Conservation (phyloP, 192 early-diverging fungal species). For the Backusella circina region DNA sequence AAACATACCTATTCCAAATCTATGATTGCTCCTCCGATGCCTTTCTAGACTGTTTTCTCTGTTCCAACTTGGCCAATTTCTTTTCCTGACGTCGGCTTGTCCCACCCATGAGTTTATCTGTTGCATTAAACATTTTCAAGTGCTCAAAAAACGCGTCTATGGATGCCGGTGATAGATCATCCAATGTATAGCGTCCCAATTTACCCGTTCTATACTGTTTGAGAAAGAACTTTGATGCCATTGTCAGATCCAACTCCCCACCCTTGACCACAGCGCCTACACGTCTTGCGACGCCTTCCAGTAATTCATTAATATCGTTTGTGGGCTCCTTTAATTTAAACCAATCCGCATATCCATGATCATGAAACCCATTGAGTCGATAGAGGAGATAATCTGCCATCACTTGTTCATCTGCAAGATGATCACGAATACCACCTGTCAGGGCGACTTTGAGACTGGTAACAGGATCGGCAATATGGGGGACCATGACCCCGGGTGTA, state of each 20-base stretch:
- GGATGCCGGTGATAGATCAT: constrained; percentile 58
- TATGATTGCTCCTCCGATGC: not conserved
- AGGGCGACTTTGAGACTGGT: too few species aligned
- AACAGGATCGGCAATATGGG: constrained; percentile 80
- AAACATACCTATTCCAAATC: too few species aligned
- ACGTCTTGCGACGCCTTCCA: constrained; percentile 58
- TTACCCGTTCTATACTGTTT: constrained; percentile 80
- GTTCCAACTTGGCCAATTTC: constrained; percentile 44
- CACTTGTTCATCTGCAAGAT: constrained; percentile 70
- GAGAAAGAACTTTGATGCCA: constrained; percentile 70
- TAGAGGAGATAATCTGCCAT: constrained; percentile 92
- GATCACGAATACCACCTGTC: too few species aligned
- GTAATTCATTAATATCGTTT: constrained; percentile 65
- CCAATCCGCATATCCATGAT: constrained; percentile 41
- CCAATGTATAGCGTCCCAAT: constrained; percentile 79
- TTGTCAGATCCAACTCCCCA: constrained; percentile 59
- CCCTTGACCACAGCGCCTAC: constrained; percentile 67
- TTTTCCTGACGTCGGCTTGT: constrained; percentile 46
- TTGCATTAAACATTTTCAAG: constrained; percentile 12
- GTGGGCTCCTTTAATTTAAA: constrained; percentile 46
- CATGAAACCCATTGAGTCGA: constrained; percentile 65
- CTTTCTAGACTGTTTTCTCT: constrained; percentile 29
- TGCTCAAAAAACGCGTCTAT: constrained; percentile 49
- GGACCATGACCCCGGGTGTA: constrained; percentile 92
- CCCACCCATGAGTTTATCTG: not conserved